Evolutionary conservation across 352 stramenopile genomes (phyloP), one percentile per base, ranked within the genome.

Genomic region (Globisporangium mamillatum): DNA sequence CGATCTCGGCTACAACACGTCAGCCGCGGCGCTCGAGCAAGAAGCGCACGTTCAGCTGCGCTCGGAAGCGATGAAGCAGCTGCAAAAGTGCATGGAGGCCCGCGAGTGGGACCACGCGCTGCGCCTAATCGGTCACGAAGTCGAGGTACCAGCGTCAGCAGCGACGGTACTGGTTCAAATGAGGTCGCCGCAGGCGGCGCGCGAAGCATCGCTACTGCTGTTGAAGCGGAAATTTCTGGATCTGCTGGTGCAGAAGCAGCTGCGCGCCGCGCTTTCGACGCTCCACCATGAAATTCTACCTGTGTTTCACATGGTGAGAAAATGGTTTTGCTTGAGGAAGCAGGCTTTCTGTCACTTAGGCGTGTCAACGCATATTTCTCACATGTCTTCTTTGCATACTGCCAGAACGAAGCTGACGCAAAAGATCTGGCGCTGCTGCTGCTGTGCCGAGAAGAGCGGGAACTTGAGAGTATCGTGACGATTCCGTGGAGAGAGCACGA

Each of bases 221-320:
- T 72, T 91, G 41, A 82, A 89, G 70, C 68, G 79, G n/a, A 92
- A 93, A 64, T 92, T 79, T 57, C 72, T 91, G 9, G 79, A 90
- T 9, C 59, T 79, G 16, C 25, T 93, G 44, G 36, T 86, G 12
- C 34, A 69, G 3, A 66, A 76, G 8, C 71, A 91, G 63, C 50
- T 91, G 5, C 55, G 50, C 2, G 60, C 59, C 22, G 86, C 86
- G 5, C 71, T 91, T 0, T 34, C 61, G 18, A 91, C 81, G 25
- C 91, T 92, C 60, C 86, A 90, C 56, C 63, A 84, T n/a, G 74
- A 92, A 71, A 92, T 94, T 36, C 25, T 88, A 3, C 74, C 82
- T 1, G n/a, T 74, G 9, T 84, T 72, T 57, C 63, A 67, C 1
- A 65, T 88, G 67, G 74, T 83, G 63, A 14, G 63, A 14, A 29